These are phyloP conservation scores for Pachysolen tannophilus DNA, from an alignment of 805 yeast genomes.

Conservation along the genomic window DNA sequence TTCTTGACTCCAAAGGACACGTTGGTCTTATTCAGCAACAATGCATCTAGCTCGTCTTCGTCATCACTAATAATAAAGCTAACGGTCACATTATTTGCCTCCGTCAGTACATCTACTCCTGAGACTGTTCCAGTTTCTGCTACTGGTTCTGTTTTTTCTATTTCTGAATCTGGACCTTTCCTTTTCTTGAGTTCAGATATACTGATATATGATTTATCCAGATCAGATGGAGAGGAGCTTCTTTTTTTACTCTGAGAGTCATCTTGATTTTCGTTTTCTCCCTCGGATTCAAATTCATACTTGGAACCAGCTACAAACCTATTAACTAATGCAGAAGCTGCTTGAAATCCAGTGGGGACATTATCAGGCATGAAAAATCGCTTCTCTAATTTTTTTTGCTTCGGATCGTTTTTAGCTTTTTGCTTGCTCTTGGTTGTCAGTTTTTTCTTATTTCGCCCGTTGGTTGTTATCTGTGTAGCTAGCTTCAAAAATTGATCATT, in stretches of 20 bases:
- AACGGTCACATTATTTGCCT: not conserved
- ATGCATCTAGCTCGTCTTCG: slow-evolving; percentile 8
- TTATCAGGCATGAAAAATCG: slow-evolving; percentile 68
- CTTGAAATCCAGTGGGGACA: slow-evolving; percentile 55
- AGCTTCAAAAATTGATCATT: slow-evolving; percentile 58
- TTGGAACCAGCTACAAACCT: slow-evolving; percentile 13
- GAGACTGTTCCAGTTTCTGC: not conserved
- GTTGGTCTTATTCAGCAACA: not conserved
- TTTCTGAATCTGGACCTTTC: not conserved
- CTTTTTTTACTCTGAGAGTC: slow-evolving; percentile 9
- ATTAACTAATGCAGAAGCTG: slow-evolving; percentile 40
- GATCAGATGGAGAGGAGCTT: slow-evolving; percentile 3
- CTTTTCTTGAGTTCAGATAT: slow-evolving; percentile 7
- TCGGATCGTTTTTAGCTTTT: slow-evolving; percentile 5
- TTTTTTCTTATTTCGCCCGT: slow-evolving; percentile 31
- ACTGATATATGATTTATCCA: slow-evolving; percentile 6
- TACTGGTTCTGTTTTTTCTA: not conserved
- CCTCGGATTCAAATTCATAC: slow-evolving; percentile 9
- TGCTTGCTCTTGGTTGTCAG: slow-evolving; percentile 12
- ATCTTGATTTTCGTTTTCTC: not conserved
- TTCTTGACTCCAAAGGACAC: too few relatives aligned
- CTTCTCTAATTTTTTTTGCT: slow-evolving; percentile 22
- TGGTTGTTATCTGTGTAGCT: slow-evolving; percentile 64
- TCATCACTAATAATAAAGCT: not conserved
- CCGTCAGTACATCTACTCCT: not conserved